These are phyloP conservation scores for Nakataea oryzae DNA, from an alignment of 2,329 filamentous ascomycete species.

Conservation along the genomic window DNA sequence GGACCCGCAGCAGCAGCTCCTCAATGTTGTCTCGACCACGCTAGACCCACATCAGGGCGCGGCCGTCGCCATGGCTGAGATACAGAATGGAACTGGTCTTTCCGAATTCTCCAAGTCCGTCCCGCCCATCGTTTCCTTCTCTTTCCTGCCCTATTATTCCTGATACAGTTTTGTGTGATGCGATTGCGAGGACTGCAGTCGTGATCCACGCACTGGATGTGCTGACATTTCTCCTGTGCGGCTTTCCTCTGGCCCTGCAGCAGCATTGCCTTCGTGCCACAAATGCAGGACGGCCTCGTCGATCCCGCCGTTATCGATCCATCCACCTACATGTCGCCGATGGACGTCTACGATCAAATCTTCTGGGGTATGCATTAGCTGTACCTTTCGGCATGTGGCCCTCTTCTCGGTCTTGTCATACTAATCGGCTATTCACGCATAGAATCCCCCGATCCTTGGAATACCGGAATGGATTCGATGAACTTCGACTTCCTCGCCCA, in stretches of 20 bases:
- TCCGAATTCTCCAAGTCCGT: background rate
- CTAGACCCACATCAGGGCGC: slow-evolving; percentile 49
- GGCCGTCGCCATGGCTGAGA: slow-evolving; percentile 53
- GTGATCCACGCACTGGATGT: background rate
- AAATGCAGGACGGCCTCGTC: slow-evolving; percentile 20
- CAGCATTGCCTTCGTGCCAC: slow-evolving; percentile 25
- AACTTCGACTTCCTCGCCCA: slow-evolving; percentile 52
- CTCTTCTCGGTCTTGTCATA: slow-evolving; percentile 1
- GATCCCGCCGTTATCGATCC: slow-evolving; percentile 31
- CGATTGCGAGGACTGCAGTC: background rate
- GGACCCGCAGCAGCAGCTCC: slow-evolving; percentile 5
- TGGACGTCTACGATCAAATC: slow-evolving; percentile 59
- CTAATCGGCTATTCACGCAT: background rate
- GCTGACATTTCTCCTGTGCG: background rate
- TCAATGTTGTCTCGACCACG: slow-evolving; percentile 14
- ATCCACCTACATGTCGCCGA: slow-evolving; percentile 50
- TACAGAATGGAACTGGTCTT: slow-evolving; percentile 41
- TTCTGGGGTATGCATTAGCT: slow-evolving; percentile 44
- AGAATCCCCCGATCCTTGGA: slow-evolving; percentile 52
- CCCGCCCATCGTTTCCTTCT: background rate
- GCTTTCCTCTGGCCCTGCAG: background rate
- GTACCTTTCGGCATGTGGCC: background rate
- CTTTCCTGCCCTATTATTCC: background rate
- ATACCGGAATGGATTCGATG: slow-evolving; percentile 42
- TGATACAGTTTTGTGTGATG: background rate